Conservation (phyloP, 1,139 yeast species). For the Ogataea hybrid region DNA sequence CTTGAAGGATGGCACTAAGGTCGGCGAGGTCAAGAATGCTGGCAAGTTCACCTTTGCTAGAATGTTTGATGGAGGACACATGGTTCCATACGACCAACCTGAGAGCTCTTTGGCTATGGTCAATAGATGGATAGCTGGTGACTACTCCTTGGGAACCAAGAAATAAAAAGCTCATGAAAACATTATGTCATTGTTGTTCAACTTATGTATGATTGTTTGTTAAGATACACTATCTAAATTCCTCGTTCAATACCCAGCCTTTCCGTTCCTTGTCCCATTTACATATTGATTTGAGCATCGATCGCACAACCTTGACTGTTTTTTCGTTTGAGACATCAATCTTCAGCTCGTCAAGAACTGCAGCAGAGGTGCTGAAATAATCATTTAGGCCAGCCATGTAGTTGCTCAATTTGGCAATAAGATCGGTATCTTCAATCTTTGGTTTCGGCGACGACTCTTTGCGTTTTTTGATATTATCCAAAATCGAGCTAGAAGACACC, state of each 20-base stretch:
- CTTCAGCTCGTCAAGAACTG: conserved; percentile 51
- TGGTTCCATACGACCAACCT: conserved; percentile 58
- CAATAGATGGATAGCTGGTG: conserved; percentile 48
- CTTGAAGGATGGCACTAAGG: conserved; percentile 41
- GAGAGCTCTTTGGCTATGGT: conserved; percentile 43
- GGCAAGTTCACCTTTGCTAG: conserved; percentile 61
- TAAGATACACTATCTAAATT: conserved; percentile 35
- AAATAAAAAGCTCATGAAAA: conserved; percentile 3
- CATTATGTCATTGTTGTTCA: too few relatives aligned
- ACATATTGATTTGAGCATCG: conserved; percentile 68
- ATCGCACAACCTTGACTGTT: conserved; percentile 63
- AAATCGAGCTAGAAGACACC: conserved; percentile 32
- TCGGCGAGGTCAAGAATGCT: conserved; percentile 59
- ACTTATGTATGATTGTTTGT: conserved; percentile 6
- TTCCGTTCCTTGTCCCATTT: conserved; percentile 56
- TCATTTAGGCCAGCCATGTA: conserved; percentile 38
- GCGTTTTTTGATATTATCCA: conserved; percentile 35
- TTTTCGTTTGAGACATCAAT: conserved; percentile 48
- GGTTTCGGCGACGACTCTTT: conserved; percentile 11
- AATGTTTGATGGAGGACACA: conserved; percentile 66
- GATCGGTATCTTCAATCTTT: conserved; percentile 22
- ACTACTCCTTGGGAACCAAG: conserved; percentile 33
- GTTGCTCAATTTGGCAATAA: conserved; percentile 30
- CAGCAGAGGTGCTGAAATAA: conserved; percentile 53
- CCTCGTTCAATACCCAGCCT: conserved; percentile 68